A percentile compares a stretch with the other conserved stretches of the same genome.
These are phyloP conservation scores for Staphylotrichum tortipilum DNA, from an alignment of 495 filamentous ascomycete species.

Conservation along the genomic window DNA sequence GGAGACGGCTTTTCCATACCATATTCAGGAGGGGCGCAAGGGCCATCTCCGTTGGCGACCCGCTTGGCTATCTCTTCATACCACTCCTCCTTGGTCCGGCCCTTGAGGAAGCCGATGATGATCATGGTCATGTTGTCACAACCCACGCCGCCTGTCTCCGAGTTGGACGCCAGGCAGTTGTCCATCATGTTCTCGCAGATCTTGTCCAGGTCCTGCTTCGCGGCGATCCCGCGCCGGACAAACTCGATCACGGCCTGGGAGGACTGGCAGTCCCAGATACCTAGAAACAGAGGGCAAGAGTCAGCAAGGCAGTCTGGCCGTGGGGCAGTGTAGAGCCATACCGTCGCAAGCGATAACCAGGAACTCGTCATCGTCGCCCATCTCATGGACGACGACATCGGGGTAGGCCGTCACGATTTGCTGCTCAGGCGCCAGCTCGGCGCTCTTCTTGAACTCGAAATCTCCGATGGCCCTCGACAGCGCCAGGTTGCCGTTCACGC, in stretches of 20 bases:
- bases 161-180: slow-evolving; percentile 94
- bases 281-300: slow-evolving; percentile 38
- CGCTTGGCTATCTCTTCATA: slow-evolving; percentile 89
- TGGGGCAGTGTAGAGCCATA: slow-evolving; percentile 32
- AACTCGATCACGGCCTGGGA: slow-evolving; percentile 97
- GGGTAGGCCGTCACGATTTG: slow-evolving; percentile 97
- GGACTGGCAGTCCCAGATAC: slow-evolving; percentile 99
- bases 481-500: slow-evolving; percentile 97
- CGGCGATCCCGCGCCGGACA: slow-evolving; percentile 87
- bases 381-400: slow-evolving; percentile 82
- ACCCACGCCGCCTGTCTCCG: slow-evolving; percentile 93
- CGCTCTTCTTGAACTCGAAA: slow-evolving; percentile 99
- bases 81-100: slow-evolving; percentile 94
- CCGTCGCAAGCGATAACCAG: slow-evolving; percentile 95
- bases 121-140: slow-evolving; percentile 99
- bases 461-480: slow-evolving; percentile 95
- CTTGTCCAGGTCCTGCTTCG: slow-evolving; percentile 82
- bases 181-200: slow-evolving; percentile 99
- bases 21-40: slow-evolving; percentile 98
- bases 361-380: slow-evolving; percentile 92
- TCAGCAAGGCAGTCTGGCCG: not conserved
- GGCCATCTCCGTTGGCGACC: slow-evolving; percentile 94
- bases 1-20: slow-evolving; percentile 55
- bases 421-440: slow-evolving; percentile 88
- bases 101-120: slow-evolving; percentile 78